These are phyloP conservation scores for Tephrocybe sp. DNA, from an alignment of 768 basidiomycete genomes.

Conservation along the genomic window DNA sequence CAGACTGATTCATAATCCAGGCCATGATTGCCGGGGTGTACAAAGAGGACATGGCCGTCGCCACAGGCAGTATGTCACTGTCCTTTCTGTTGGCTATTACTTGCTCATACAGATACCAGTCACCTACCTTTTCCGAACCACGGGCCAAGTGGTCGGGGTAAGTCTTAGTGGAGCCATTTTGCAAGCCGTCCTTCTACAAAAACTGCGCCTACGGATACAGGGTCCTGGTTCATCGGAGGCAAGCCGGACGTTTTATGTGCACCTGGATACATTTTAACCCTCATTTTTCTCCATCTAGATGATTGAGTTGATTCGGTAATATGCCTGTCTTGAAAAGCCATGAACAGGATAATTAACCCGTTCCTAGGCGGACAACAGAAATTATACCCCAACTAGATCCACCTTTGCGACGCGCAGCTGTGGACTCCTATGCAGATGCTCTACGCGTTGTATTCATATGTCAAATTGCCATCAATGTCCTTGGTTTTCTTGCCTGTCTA, in stretches of 20 bases:
- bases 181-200: slow-evolving; percentile 71
- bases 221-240: slow-evolving; percentile 75
- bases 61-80: slow-evolving; percentile 78
- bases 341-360: slow-evolving; percentile 1
- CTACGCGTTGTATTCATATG: slow-evolving; percentile 81
- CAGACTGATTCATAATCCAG: slow-evolving; percentile 34
- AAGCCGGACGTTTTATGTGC: slow-evolving; percentile 26
- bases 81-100: slow-evolving; percentile 11
- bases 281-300: slow-evolving; percentile 41
- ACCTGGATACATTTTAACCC: slow-evolving; percentile 13
- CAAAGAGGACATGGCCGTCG: slow-evolving; percentile 81
- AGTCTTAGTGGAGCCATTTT: slow-evolving; percentile 81
- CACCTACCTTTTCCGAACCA: slow-evolving; percentile 90
- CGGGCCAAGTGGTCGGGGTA: slow-evolving; percentile 94
- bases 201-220: slow-evolving; percentile 70
- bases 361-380: slow-evolving; percentile 63
- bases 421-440: slow-evolving; percentile 77
- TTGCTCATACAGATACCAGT: slow-evolving; percentile 41
- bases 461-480: slow-evolving; percentile 64
- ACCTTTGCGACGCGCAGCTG: slow-evolving; percentile 53
- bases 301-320: slow-evolving; percentile 74
- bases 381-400: slow-evolving; percentile 68
- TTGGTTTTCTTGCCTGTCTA: slow-evolving; percentile 65
- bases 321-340: slow-evolving; percentile 13
- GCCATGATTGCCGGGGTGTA: slow-evolving; percentile 84